Evolutionary conservation across 495 filamentous ascomycete species (phyloP), one percentile per base, ranked within the genome.

Genomic region (Xylaria acuta): DNA sequence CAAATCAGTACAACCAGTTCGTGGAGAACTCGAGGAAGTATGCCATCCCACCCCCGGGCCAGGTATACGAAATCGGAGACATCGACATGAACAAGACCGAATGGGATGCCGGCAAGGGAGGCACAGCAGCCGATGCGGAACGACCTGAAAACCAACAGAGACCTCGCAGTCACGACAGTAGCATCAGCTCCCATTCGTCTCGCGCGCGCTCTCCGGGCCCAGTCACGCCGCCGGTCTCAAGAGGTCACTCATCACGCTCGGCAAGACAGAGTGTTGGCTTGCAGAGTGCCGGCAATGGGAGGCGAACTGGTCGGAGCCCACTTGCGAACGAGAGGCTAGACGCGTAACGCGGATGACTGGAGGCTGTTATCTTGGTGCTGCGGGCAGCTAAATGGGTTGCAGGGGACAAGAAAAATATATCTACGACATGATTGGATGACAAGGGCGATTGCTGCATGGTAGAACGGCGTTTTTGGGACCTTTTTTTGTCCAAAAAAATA

Each of bases 1-100:
- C 91, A 45, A 87, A 82, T 71, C 90, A 89, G 60, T 73, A 81
- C 25, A 77, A 74, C 67, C 77, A 79, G 60, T 79, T 80, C 73
- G 74, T 80, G 49, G 85, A 82, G 68, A 85, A 84, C 22, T 86
- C 85, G 12, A 85, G 87, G 36, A 84, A 84, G 41, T 87, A 87
- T 54, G 84, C 87, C 71, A 83, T 79, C 58, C 83, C 86, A 20
- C 82, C 84, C 6, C 80, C 80, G 5, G 87, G 84, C 1, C 83
- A 86, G 34, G 84, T 88, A 1, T 87, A 86, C 60, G 88, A 90
- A 67, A 79, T 86, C 38, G 80, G 83, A 0, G 89, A 90, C 25
- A 75, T 82, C 0, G 86, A 88, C 43, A 75, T 85, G n/a, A 75
- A 70, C 40, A 83, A 80, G 73, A 81, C 75, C 16, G 86, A 83